Conservation (phyloP, 2,329 filamentous ascomycete genomes). For the Fusarium xyrophilum region DNA sequence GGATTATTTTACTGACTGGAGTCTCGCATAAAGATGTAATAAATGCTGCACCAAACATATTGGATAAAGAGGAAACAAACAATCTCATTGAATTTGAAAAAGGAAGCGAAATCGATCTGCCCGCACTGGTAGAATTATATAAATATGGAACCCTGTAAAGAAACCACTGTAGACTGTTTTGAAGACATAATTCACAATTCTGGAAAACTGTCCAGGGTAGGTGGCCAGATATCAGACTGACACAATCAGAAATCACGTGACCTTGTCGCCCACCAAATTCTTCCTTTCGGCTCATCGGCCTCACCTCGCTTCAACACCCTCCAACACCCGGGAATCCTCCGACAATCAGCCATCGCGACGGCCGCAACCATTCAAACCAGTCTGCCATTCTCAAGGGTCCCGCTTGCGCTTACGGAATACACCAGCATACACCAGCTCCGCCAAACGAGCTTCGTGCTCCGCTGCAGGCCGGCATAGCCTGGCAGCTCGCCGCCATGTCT, state of each 20-base stretch:
- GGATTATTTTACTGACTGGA: too few relatives aligned
- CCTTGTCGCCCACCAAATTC: slow-evolving; percentile 11
- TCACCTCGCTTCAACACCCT: slow-evolving; percentile 50
- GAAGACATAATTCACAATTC: neutral
- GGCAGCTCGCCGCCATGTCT: slow-evolving; percentile 33
- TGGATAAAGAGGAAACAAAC: too few relatives aligned
- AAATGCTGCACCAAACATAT: neutral
- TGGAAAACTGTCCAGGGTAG: slow-evolving; percentile 5
- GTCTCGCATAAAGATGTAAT: fast-evolving
- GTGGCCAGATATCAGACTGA: neutral
- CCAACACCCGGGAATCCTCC: slow-evolving; percentile 51
- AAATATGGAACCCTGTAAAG: neutral
- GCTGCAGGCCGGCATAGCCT: slow-evolving; percentile 29
- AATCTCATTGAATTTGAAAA: too few relatives aligned
- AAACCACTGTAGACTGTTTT: too few relatives aligned
- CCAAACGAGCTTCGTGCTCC: slow-evolving; percentile 35
- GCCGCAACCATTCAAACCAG: slow-evolving; percentile 15
- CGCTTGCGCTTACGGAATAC: slow-evolving; percentile 31
- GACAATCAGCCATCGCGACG: slow-evolving; percentile 52
- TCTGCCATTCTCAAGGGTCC: slow-evolving; percentile 31
- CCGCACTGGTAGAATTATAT: too few relatives aligned
- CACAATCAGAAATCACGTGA: slow-evolving; percentile 13
- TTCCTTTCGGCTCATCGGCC: slow-evolving; percentile 43
- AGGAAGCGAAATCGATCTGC: too few relatives aligned
- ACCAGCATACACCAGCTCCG: slow-evolving; percentile 23